Percentiles rank a stretch among this genome's conserved stretches.
Conservation (phyloP, 2,329 filamentous ascomycete species). For the Leptosphaerulina australis region DNA sequence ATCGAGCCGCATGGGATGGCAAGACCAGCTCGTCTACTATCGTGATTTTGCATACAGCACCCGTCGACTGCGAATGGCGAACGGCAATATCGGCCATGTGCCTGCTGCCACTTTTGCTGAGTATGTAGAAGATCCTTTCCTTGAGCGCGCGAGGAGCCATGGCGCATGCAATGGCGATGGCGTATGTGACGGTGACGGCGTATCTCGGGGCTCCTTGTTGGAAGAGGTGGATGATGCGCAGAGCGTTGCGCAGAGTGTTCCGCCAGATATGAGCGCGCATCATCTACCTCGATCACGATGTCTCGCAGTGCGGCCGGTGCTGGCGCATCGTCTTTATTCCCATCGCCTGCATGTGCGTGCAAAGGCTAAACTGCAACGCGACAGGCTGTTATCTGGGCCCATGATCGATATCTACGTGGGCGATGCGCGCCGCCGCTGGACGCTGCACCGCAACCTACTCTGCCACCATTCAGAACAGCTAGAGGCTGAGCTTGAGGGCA, state of each 20-base stretch:
- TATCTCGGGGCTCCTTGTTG: neutral
- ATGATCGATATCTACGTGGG: conserved; percentile 61
- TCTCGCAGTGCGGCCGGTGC: conserved; percentile 39
- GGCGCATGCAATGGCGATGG: conserved; percentile 23
- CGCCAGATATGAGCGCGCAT: conserved; percentile 22
- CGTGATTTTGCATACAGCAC: conserved; percentile 54
- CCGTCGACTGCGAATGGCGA: conserved; percentile 54
- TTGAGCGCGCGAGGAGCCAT: conserved; percentile 12
- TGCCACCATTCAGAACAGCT: conserved; percentile 59
- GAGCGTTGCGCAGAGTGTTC: conserved; percentile 23
- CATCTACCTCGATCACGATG: conserved; percentile 23
- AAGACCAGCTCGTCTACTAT: conserved; percentile 43
- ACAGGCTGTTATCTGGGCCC: conserved; percentile 60
- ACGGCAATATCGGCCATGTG: conserved; percentile 54
- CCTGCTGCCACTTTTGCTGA: conserved; percentile 59
- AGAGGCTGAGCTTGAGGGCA: conserved; percentile 47
- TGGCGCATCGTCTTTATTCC: conserved; percentile 47
- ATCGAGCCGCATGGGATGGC: conserved; percentile 47
- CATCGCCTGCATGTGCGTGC: conserved; percentile 48
- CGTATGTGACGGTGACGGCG: neutral
- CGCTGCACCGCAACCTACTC: conserved; percentile 59
- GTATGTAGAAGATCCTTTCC: conserved; percentile 52
- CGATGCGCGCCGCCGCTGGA: conserved; percentile 55
- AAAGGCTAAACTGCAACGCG: conserved; percentile 54
- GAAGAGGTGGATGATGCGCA: conserved; percentile 19